These are phyloP conservation scores for Lachnellula arida DNA, from an alignment of 2,329 filamentous ascomycete genomes.

Conservation along the genomic window DNA sequence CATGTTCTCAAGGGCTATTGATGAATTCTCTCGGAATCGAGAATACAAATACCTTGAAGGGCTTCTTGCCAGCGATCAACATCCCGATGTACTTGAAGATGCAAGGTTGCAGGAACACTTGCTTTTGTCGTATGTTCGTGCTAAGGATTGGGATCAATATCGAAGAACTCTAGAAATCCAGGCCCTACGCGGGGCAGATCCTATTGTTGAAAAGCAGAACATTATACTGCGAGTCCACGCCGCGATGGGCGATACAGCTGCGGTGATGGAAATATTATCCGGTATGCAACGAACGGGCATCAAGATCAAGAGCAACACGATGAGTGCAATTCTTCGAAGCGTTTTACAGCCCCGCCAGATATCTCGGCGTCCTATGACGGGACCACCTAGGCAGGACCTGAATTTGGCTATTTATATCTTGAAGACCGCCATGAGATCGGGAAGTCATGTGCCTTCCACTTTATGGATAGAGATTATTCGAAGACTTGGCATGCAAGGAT, in stretches of 20 bases:
- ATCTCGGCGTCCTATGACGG: constrained; percentile 17
- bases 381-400: constrained; percentile 23
- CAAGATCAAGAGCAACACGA: constrained; percentile 39
- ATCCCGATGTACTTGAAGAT: constrained; percentile 60
- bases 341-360: constrained; percentile 36
- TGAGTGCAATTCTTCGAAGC: constrained; percentile 38
- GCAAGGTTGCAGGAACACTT: constrained; percentile 47
- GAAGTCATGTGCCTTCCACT: constrained; percentile 37
- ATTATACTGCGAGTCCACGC: constrained; percentile 39
- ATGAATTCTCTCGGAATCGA: constrained; percentile 55
- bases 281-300: constrained; percentile 45
- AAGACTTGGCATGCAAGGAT: constrained; percentile 52
- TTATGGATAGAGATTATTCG: constrained; percentile 56
- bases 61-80: constrained; percentile 51
- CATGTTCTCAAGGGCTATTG: constrained; percentile 61
- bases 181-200: constrained; percentile 37
- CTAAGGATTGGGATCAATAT: constrained; percentile 46
- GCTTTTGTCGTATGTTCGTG: constrained; percentile 46
- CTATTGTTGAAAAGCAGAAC: constrained; percentile 41
- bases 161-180: constrained; percentile 53
- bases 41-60: constrained; percentile 36
- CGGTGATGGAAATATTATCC: constrained; percentile 29
- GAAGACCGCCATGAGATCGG: constrained; percentile 42
- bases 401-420: constrained; percentile 40
- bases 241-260: constrained; percentile 31